Base-by-base conservation (phyloP, 495 filamentous ascomycete species). In the Hypoxylon subgilvum region DNA sequence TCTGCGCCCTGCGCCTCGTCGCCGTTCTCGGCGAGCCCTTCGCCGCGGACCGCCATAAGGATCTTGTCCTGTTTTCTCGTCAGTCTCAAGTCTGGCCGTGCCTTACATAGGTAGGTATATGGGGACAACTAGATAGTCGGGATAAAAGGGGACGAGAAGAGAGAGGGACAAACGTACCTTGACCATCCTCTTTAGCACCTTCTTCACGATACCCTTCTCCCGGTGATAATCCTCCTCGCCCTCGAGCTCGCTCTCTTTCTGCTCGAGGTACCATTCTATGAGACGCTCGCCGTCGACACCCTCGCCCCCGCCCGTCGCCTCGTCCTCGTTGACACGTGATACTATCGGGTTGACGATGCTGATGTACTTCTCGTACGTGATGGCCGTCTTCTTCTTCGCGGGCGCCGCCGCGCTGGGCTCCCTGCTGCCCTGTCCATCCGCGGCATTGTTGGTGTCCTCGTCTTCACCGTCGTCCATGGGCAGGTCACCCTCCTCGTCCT, bases 321-420 rank as follows among this genome's bases (percentile, higher is more conserved):
- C 91, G 57, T 91, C 88, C 42, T 78, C 75, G 14, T 66, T 76
- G 27, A 99, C 84, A 8, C 88, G 82, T 35, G 83, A 81, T 8
- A 96, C 90, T 12, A 99, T 74, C 56, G 89, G 70, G 63, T 96
- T 97, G 48, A 96, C 79, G 53, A 97, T 96, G 67, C 81, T 78
- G 70, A 92, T 90, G 72, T 96, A 99, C 74, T 94, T 95, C 67
- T 97, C 93, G 61, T 93, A 96, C 8, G 91, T 93, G 66, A 98
- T 91, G 68, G 93, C 94, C 32, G 90, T 93, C 76, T 88, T 90
- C 64, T 82, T 76, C 32, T 79, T 78, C 32, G 69, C 70, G 9
- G 76, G 75, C n/a, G 73, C 67, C 1, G 65, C 56, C 1, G 63
- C 65, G 30, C 67, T 68, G 30, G 65, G 65, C 49, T 72, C 63